These are phyloP conservation scores for Cercophora scortea DNA, from an alignment of 495 filamentous ascomycete genomes.

Conservation along the genomic window DNA sequence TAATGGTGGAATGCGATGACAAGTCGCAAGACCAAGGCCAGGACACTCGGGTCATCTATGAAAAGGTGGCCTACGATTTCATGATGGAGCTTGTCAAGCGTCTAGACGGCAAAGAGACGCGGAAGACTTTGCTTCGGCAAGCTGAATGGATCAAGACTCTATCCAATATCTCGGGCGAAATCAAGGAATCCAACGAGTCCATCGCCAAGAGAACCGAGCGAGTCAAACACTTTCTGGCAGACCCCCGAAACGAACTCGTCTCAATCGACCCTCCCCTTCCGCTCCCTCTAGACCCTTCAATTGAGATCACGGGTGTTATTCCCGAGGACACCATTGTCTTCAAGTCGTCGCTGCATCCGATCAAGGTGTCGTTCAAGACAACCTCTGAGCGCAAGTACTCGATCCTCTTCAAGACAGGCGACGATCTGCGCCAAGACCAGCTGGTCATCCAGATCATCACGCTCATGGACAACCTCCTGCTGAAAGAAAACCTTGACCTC, in stretches of 20 bases:
- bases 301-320: slow-evolving; percentile 68
- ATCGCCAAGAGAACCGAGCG: slow-evolving; percentile 72
- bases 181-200: slow-evolving; percentile 72
- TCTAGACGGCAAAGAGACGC: slow-evolving; percentile 56
- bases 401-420: slow-evolving; percentile 94
- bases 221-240: slow-evolving; percentile 72
- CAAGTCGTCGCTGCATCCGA: slow-evolving; percentile 85
- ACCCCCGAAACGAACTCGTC: slow-evolving; percentile 81
- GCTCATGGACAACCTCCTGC: slow-evolving; percentile 92
- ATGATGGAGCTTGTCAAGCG: slow-evolving; percentile 69
- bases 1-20: slow-evolving; percentile 93
- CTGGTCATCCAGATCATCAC: slow-evolving; percentile 97
- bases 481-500: slow-evolving; percentile 94
- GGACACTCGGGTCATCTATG: slow-evolving; percentile 74
- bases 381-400: slow-evolving; percentile 69
- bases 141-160: slow-evolving; percentile 83
- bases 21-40: slow-evolving; percentile 59
- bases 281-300: slow-evolving; percentile 77
- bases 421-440: slow-evolving; percentile 95
- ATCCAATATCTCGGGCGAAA: slow-evolving; percentile 82
- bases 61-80: slow-evolving; percentile 89
- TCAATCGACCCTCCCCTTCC: slow-evolving; percentile 80
- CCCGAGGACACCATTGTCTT: slow-evolving; percentile 88
- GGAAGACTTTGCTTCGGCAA: slow-evolving; percentile 73
- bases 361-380: slow-evolving; percentile 87